Evolutionary conservation across 2,329 filamentous ascomycete species (phyloP).

Genomic region (Knufia fluminis): DNA sequence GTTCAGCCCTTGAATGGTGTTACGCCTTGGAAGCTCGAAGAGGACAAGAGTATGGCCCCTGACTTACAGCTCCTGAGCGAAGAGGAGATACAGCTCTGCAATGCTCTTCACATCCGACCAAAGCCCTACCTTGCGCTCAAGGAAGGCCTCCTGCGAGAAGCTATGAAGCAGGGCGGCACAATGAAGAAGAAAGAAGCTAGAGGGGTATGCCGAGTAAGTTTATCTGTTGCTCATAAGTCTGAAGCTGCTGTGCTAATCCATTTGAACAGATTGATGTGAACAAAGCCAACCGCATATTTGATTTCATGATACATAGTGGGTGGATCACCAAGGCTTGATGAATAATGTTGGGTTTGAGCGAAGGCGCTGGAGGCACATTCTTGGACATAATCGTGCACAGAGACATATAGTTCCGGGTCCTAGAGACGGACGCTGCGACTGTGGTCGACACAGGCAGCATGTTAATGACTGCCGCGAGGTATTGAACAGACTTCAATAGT

Average conservation of each 20-base stretch:
- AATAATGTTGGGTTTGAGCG: constrained; percentile 12
- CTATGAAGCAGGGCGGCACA: constrained; percentile 75
- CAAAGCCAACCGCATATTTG: constrained; percentile 79
- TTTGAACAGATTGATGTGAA: constrained; percentile 61
- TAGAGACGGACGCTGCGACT: no score
- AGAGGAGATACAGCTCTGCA: constrained; percentile 80
- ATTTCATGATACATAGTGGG: constrained; percentile 86
- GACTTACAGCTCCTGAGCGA: constrained; percentile 78
- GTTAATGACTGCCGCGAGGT: no score
- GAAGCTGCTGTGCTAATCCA: background rate
- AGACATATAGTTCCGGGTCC: no score
- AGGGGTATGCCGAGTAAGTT: constrained; percentile 59
- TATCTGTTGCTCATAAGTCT: background rate
- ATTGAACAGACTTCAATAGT: no score
- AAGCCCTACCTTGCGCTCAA: constrained; percentile 96
- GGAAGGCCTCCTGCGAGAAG: constrained; percentile 81
- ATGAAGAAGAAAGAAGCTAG: constrained; percentile 92
- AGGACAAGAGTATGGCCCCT: constrained; percentile 56
- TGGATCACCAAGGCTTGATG: constrained; percentile 75
- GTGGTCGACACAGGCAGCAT: no score
- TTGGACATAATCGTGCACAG: background rate
- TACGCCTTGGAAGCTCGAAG: constrained; percentile 53
- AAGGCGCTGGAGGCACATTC: constrained; percentile 6
- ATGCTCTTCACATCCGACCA: constrained; percentile 71
- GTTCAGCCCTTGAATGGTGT: constrained; percentile 39